A percentile compares a stretch with the other conserved stretches of the same genome.
phyloP scores from a whole-genome alignment of 345 rosid genomes.

The Eucalyptus brandiana region DNA sequence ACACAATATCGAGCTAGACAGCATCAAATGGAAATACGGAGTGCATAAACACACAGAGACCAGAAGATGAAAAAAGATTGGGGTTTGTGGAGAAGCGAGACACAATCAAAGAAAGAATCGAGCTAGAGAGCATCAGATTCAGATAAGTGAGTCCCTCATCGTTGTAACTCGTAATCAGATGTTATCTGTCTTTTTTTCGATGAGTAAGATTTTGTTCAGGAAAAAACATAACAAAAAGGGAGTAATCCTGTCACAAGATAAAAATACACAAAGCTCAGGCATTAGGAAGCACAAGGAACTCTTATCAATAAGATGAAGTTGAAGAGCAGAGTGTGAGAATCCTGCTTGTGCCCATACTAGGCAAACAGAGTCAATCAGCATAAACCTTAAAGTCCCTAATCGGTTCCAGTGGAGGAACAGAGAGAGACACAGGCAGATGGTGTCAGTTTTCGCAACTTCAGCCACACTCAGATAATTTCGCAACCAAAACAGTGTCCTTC shows the following conservation, averaged over 20 bases:
- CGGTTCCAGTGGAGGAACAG: background rate
- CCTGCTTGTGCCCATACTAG: background rate
- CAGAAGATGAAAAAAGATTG: too few relatives aligned
- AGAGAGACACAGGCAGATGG: background rate
- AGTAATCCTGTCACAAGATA: background rate
- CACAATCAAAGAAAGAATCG: too few relatives aligned
- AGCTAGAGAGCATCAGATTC: too few relatives aligned
- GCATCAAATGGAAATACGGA: too few relatives aligned
- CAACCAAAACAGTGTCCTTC: background rate
- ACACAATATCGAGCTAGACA: too few relatives aligned
- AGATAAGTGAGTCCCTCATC: background rate
- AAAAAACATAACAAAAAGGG: rapidly evolving
- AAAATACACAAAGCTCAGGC: background rate
- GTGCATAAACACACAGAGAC: too few relatives aligned
- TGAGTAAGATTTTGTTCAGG: background rate
- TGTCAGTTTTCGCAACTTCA: background rate
- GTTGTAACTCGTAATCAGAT: background rate
- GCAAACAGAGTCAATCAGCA: background rate
- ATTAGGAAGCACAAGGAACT: background rate
- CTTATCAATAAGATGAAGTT: background rate
- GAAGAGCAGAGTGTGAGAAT: background rate
- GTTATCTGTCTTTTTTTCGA: background rate
- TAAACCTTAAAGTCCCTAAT: background rate
- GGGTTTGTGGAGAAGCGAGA: too few relatives aligned
- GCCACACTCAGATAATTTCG: background rate